Base-by-base conservation (phyloP, 305 asterid genomes). In the Vinca major region DNA sequence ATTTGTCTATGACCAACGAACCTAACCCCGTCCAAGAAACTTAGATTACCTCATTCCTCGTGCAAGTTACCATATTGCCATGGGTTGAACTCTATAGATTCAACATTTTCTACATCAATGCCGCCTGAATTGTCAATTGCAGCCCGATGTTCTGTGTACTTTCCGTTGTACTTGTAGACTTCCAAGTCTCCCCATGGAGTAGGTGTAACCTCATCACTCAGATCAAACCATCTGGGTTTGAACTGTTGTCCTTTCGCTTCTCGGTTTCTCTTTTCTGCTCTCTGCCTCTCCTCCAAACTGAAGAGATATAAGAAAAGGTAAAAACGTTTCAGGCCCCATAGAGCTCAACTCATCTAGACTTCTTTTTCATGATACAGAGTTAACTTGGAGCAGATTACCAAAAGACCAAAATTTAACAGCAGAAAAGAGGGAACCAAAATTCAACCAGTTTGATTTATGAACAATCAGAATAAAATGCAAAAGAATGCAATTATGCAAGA, bases 171-270 rank as follows among this genome's bases (percentile, higher is more conserved):
- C 57, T 67, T 76, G 45, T 86, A 92, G 43, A 92, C 69, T 80
- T 92, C 98, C 82, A 92, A 77, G 69, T 90, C 96, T 6, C 95
- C 93, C 96, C 96, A 89, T n/a, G 95, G 96, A 5, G 96, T 90
- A 3, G 90, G 74, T 19, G 91, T 75, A 19, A 86, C 69, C 65
- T 92, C 98, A n/a, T 83, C 88, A 0, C 93, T 84, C 71, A 50
- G 56, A 62, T 92, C 96, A 55, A 92, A 92, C 98, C 98, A 92
- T 65, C 84, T 88, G 13, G 98, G 91, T 63, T 51, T 50, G 77
- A 85, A 92, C 54, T 73, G 61, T 6, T 88, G 89, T 26, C 89
- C 88, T 64, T 90, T 90, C 5, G 86, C 85, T 77, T 92, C 98
- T 69, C 98, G 75, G 69, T 41, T 79, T 79, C 86, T 86, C 90